Evolutionary conservation across 2,329 filamentous ascomycete species (phyloP).

Genomic region (Coniochaeta ligniaria): DNA sequence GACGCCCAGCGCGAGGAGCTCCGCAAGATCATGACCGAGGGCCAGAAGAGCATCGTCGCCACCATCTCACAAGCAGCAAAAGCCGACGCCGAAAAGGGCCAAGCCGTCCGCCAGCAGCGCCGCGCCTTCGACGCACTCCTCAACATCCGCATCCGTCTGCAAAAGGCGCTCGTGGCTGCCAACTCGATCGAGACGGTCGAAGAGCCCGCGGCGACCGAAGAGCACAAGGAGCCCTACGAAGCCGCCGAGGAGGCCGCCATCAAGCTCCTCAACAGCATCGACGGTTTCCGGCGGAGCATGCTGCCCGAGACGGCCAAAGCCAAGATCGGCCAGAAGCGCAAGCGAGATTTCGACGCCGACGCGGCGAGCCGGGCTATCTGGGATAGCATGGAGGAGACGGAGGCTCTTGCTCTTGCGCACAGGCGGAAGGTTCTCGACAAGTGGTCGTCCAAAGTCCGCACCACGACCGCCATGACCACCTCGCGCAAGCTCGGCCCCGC

Average conservation of each 20-base stretch:
- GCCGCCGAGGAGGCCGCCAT: constrained; percentile 82
- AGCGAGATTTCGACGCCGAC: constrained; percentile 42
- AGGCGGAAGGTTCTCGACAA: constrained; percentile 74
- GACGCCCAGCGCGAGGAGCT: constrained; percentile 47
- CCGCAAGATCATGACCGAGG: constrained; percentile 59
- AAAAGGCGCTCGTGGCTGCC: constrained; percentile 78
- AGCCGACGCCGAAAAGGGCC: constrained; percentile 76
- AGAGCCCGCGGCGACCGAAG: constrained; percentile 21
- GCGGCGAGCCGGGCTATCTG: constrained; percentile 63
- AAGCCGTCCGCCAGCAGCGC: constrained; percentile 79
- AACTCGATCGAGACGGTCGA: constrained; percentile 60
- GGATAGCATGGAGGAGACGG: constrained; percentile 61
- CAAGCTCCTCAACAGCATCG: constrained; percentile 76
- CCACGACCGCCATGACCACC: constrained; percentile 47
- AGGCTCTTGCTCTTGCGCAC: constrained; percentile 49
- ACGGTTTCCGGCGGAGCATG: constrained; percentile 58
- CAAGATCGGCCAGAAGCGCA: constrained; percentile 54
- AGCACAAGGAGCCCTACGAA: constrained; percentile 49
- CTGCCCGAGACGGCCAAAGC: constrained; percentile 33
- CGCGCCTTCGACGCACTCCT: constrained; percentile 81
- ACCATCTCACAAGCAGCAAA: constrained; percentile 58
- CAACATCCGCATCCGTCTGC: constrained; percentile 84
- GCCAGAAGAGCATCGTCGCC: constrained; percentile 58
- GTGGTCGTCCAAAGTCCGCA: constrained; percentile 78
- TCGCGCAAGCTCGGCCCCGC: constrained; percentile 46